Conservation (phyloP, 2,329 filamentous ascomycete genomes). For the Xenosphaeropsis pyriputrescens region DNA sequence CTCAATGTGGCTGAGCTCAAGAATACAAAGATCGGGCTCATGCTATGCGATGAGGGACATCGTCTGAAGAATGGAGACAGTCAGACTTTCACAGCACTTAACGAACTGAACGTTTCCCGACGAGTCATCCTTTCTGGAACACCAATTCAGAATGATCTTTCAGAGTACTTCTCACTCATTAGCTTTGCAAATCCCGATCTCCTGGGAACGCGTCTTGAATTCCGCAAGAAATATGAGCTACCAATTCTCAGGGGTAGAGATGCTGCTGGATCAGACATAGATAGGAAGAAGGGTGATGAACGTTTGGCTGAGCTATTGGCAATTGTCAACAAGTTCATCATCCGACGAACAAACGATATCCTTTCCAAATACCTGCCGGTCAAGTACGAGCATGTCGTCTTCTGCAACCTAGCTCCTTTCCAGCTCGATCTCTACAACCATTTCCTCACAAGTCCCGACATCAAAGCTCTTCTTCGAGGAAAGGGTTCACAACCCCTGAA, state of each 20-base stretch:
- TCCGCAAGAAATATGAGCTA: conserved; percentile 85
- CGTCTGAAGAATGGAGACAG: conserved; percentile 94
- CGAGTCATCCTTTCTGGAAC: conserved; percentile 93
- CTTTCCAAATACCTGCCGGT: conserved; percentile 93
- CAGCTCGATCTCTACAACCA: conserved; percentile 91
- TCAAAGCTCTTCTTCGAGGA: conserved; percentile 78
- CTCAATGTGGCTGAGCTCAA: conserved; percentile 84
- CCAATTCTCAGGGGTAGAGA: conserved; percentile 87
- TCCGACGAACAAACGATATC: conserved; percentile 93
- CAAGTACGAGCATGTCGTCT: conserved; percentile 98
- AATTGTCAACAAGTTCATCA: conserved; percentile 96
- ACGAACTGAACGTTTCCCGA: conserved; percentile 76
- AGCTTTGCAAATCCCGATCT: conserved; percentile 94
- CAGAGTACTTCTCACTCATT: conserved; percentile 90
- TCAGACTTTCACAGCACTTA: conserved; percentile 85
- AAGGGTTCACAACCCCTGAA: conserved; percentile 95
- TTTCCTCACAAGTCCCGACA: conserved; percentile 91
- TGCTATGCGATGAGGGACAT: conserved; percentile 94
- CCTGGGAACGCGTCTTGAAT: conserved; percentile 77
- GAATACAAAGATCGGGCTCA: conserved; percentile 76
- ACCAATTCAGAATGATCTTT: conserved; percentile 96
- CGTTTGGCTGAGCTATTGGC: conserved; percentile 66
- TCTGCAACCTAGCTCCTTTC: conserved; percentile 88
- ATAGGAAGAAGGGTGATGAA: conserved; percentile 71
- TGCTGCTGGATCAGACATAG: conserved; percentile 71